Percentiles rank a stretch among this genome's conserved stretches.
phyloP scores from a whole-genome alignment of 495 filamentous ascomycete species.

The Aspergillus saccharolyticus region DNA sequence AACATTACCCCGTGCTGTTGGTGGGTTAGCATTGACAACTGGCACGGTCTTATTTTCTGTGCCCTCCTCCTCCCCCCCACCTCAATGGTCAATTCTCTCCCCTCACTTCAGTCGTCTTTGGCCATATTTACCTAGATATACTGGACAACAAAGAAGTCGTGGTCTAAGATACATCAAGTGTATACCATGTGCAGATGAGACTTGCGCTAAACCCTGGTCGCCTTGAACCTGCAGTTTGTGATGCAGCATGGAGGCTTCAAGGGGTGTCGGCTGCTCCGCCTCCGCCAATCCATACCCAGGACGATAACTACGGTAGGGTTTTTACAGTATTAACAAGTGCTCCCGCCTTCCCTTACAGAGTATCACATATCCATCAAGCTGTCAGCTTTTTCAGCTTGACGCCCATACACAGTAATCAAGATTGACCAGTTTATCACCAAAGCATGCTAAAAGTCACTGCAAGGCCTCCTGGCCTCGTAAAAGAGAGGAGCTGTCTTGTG shows the following conservation, averaged over 20 bases:
- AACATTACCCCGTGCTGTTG: conserved; percentile 4
- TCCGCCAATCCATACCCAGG: background rate
- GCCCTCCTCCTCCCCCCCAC: too few relatives aligned
- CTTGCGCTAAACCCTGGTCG: too few relatives aligned
- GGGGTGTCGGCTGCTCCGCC: background rate
- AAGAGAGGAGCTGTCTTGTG: background rate
- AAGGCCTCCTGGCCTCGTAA: background rate
- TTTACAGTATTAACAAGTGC: background rate
- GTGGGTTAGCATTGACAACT: background rate
- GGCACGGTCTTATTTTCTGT: conserved; percentile 3
- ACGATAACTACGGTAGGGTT: background rate
- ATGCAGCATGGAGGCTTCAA: background rate
- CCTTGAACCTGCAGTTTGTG: background rate
- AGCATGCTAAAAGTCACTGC: background rate
- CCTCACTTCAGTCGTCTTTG: background rate
- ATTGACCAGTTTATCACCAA: background rate
- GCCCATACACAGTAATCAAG: background rate
- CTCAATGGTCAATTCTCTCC: background rate
- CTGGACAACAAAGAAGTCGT: background rate
- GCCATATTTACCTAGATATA: too few relatives aligned
- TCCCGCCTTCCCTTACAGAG: too few relatives aligned
- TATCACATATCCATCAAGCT: background rate
- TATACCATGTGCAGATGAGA: too few relatives aligned
- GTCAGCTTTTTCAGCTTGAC: background rate
- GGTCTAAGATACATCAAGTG: background rate